phyloP scores from a whole-genome alignment of 1,284 basidiomycete species.

The Ganoderma meredithae region DNA sequence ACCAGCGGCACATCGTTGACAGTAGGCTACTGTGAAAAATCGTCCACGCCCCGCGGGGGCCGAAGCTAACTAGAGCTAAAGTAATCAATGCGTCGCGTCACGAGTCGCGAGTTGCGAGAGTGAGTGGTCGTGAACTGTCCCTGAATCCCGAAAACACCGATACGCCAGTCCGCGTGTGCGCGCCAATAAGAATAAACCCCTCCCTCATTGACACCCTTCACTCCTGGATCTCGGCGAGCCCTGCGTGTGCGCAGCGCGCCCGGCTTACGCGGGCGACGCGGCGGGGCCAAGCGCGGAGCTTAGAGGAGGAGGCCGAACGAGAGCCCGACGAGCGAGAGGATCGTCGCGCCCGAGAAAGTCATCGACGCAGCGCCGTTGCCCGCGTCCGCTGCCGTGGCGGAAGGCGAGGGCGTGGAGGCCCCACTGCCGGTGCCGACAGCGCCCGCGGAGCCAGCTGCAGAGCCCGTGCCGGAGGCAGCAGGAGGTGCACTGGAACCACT shows the following conservation, averaged over 20 bases:
- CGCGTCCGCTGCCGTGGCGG: conserved; percentile 16
- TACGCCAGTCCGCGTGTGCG: conserved; percentile 3
- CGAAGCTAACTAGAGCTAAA: conserved; percentile 24
- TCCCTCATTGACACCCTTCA: background rate
- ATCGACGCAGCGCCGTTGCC: conserved; percentile 35
- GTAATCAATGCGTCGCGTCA: conserved; percentile 16
- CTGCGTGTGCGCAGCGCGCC: conserved; percentile 26
- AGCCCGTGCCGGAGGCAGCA: conserved; percentile 14
- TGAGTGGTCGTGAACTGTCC: conserved; percentile 22
- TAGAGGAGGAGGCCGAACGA: conserved; percentile 46
- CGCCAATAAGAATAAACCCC: conserved; percentile 13
- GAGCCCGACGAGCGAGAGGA: conserved; percentile 45
- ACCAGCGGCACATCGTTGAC: conserved; percentile 16
- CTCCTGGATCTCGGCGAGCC: conserved; percentile 6
- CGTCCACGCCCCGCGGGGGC: conserved; percentile 24
- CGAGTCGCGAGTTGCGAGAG: background rate
- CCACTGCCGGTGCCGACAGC: conserved; percentile 25
- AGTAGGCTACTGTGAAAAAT: conserved; percentile 9
- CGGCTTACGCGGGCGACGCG: conserved; percentile 22
- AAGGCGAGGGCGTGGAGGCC: conserved; percentile 26
- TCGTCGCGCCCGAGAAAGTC: conserved; percentile 36
- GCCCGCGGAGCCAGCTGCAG: background rate
- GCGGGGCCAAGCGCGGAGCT: conserved; percentile 15
- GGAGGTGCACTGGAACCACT: conserved; percentile 25
- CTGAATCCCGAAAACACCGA: conserved; percentile 12